Evolutionary conservation across 805 yeast genomes (phyloP).

Genomic region (Torulaspora franciscae): DNA sequence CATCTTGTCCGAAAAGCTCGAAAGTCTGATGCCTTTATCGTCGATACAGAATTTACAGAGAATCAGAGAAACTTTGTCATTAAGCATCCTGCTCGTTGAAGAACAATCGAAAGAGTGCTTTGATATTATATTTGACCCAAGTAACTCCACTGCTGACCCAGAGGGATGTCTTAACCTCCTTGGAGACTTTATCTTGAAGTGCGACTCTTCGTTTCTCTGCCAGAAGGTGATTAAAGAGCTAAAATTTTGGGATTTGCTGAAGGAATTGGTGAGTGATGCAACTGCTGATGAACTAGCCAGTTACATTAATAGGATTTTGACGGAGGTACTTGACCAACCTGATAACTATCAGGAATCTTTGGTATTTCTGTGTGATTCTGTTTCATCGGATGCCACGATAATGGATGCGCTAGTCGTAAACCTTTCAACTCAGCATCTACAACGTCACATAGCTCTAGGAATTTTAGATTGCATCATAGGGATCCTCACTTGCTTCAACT

Average conservation of each 20-base stretch:
- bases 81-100: slow-evolving; percentile 1
- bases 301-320: slow-evolving; percentile 11
- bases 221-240: slow-evolving; percentile 7
- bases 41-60: slow-evolving; percentile 1
- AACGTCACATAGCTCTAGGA: slow-evolving; percentile 1
- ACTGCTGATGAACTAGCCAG: slow-evolving; percentile 10
- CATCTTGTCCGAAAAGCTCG: neutral
- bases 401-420: slow-evolving; percentile 7
- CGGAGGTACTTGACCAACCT: slow-evolving; percentile 10
- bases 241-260: slow-evolving; percentile 11
- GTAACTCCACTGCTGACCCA: neutral
- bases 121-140: slow-evolving; percentile 3
- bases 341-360: slow-evolving; percentile 8
- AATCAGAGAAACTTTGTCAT: slow-evolving; percentile 4
- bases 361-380: slow-evolving; percentile 10
- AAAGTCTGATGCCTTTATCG: neutral
- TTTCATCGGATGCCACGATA: slow-evolving; percentile 10
- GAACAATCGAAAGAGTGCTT: slow-evolving; percentile 10
- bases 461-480: slow-evolving; percentile 10
- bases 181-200: slow-evolving; percentile 12
- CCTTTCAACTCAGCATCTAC: slow-evolving; percentile 4
- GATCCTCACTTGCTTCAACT: slow-evolving; percentile 7
- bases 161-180: slow-evolving; percentile 5
- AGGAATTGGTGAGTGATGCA: slow-evolving; percentile 11
- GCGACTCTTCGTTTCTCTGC: slow-evolving; percentile 14